Base-by-base conservation (phyloP, 2,329 filamentous ascomycete species). In the Sclerotinia subarctica region DNA sequence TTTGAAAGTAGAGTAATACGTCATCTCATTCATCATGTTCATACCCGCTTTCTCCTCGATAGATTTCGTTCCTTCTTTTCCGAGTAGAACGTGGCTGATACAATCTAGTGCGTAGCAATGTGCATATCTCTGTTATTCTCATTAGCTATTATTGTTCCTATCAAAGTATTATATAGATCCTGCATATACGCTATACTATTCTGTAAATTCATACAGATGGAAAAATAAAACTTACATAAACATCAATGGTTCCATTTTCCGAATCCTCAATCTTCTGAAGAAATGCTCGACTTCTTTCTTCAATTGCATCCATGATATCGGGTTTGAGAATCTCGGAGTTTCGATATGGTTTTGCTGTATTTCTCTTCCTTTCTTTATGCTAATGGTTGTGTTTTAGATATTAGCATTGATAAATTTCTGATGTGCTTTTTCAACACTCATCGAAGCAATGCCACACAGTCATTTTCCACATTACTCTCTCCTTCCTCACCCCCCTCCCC, bases 81-180 rank as follows among this genome's bases (percentile, higher is more conserved):
- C 86, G 74, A 91, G 90, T n/a, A 91, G 81, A 71, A 90, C 88
- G 73, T 90, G 86, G 0, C 88, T 89, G 38, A 87, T 84, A 72
- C 88, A 90, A 74, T 91, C 89, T 65, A 90, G 86, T 0, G 89
- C 88, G 75, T 89, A 91, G 35, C 88, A 84, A 70, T 91, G 89
- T 1, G 91, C 47, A 58, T 72, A 73, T 29, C 73, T 66, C 74
- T 60, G 13, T 42, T 19, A 24, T 13, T 32, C 21, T 29, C 11
- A 1, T 46, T 35, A 29, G 21, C 1, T 46, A n/a, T n/a, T 15
- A 49, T 58, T 24, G 19, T 47, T 19, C 21, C 19, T 8, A 42
- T 17, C 17, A 19, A 19, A 32, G 5, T n/a, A 17, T 17, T n/a
- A n/a, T 4, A n/a, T 13, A 49, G 35, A 35, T 35, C 35, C 7